These are phyloP conservation scores for Pigoraptor vietnamica DNA, from an alignment of 78 protist species.

Conservation along the genomic window DNA sequence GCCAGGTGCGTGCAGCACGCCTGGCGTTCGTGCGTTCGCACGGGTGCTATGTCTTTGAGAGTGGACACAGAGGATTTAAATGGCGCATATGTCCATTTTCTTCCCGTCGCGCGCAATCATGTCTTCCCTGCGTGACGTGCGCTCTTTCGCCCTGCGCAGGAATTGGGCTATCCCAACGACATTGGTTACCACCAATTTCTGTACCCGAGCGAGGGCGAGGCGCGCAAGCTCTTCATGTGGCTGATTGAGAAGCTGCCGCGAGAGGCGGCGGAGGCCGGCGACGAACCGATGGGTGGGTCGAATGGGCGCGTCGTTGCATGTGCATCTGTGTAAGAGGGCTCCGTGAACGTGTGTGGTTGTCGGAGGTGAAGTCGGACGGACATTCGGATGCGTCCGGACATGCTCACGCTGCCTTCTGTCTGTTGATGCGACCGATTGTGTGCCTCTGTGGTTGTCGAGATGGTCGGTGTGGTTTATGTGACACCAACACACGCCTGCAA, in stretches of 20 bases:
- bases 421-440: neutral
- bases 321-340: too few species aligned
- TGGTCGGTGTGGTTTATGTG: too few species aligned
- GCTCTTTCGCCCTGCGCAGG: neutral
- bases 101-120: neutral
- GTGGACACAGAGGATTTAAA: too few species aligned
- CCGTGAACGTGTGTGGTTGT: neutral
- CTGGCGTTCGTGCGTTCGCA: too few species aligned
- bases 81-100: too few species aligned
- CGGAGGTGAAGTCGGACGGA: neutral
- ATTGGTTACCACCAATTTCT: conserved; percentile 53
- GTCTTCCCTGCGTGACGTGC: neutral
- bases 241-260: conserved; percentile 45
- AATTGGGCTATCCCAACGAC: conserved; percentile 52
- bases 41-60: too few species aligned
- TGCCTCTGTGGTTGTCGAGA: neutral
- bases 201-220: conserved; percentile 55
- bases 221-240: conserved; percentile 41
- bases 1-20: neutral
- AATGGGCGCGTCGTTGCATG: neutral
- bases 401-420: neutral
- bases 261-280: neutral
- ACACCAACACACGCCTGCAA: neutral
- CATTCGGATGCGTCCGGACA: neutral
- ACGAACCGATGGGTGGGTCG: neutral